phyloP scores from a whole-genome alignment of 257 asterid species.

The Capsicum pubescens region DNA sequence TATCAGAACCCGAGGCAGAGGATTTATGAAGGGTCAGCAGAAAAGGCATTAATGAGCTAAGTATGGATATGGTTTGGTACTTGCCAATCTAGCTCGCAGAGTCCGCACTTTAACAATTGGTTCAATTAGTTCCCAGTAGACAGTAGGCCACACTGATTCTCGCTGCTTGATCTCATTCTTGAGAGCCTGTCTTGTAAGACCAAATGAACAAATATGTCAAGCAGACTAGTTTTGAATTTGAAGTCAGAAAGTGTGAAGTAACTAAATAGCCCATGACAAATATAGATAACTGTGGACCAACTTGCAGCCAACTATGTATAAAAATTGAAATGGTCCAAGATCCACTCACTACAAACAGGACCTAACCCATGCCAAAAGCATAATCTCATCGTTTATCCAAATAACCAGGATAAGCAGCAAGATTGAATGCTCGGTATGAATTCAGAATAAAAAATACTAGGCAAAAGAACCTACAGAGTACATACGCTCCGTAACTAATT shows the following conservation, averaged over 20 bases:
- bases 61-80: conserved; percentile 3
- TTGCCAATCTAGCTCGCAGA: conserved; percentile 89
- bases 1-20: conserved; percentile 11
- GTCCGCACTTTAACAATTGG: conserved; percentile 82
- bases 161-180: conserved; percentile 96
- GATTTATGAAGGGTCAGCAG: neutral
- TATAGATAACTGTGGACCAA: neutral
- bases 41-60: neutral
- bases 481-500: conserved; percentile 84
- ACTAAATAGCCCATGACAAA: neutral
- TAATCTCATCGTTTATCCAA: neutral
- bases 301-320: neutral
- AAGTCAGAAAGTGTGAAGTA: conserved; percentile 23
- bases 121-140: conserved; percentile 85
- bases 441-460: neutral
- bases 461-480: conserved; percentile 73
- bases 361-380: conserved; percentile 11
- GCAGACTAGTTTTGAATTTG: conserved; percentile 19
- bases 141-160: conserved; percentile 69
- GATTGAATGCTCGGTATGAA: neutral
- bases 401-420: conserved; percentile 17
- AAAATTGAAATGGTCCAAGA: neutral
- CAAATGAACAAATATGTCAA: conserved; percentile 36
- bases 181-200: conserved; percentile 62
- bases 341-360: conserved; percentile 5